Base-by-base conservation (phyloP, 345 rosid species). In the Sapria himalayana region DNA sequence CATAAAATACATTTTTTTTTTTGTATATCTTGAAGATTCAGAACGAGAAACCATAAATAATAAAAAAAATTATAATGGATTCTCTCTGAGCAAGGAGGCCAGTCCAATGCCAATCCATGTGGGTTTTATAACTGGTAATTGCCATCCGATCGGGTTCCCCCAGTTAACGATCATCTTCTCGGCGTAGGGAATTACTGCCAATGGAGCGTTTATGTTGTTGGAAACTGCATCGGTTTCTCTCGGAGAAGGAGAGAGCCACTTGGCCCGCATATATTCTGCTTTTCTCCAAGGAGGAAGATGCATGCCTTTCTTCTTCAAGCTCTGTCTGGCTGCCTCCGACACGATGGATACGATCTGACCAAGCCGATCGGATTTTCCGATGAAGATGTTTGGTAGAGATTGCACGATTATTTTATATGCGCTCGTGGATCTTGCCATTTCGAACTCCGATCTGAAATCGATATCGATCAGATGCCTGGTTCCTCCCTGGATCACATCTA, bases 261-360 rank as follows among this genome's bases (percentile, higher is more conserved):
- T 84, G 16, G 95, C 75, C 44, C 64, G 61, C 45, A 91, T 64
- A 60, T 89, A 89, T 51, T 73, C 89, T 1, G 64, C 66, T 63
- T 72, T 80, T 47, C 95, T 76, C 95, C 93, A 91, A 0, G 99
- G 93, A 21, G 99, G 76, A 24, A 80, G 27, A 35, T 62, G 80
- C 80, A 91, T 81, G 15, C 85, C 93, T 39, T 73, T 84, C 70
- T 80, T 91, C 78, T 73, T 91, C 65, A 84, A 33, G 60, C 86
- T 71, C 70, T 71, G 79, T 22, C 55, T 71, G 17, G 81, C 81
- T 0, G 89, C 92, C 60, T 91, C 72, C 17, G 78, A 74, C 21
- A 70, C 56, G 11, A 77, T 49, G 12, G 58, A 21, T 19, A 84
- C 64, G 29, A 91, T 75, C 65, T 57, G 76, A 35, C 68, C 66